Base-by-base conservation (phyloP, 768 basidiomycete genomes). In the Macrolepiota dolichaula region DNA sequence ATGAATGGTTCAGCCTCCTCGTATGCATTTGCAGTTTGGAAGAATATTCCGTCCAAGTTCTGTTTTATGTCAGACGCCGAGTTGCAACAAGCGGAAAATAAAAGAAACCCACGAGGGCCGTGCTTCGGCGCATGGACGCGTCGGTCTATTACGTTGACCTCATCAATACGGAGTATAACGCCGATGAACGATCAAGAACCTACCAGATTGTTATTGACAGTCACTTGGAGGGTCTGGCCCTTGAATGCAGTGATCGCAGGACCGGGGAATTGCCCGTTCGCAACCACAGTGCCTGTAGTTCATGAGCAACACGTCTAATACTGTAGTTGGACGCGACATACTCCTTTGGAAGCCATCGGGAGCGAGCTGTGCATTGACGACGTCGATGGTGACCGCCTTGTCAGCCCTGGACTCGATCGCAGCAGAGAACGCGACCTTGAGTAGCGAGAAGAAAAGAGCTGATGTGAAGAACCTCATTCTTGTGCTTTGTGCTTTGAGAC, bases 41-140 rank as follows among this genome's bases (percentile, higher is more conserved):
- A 63, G 29, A 68, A 65, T 64, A 24, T 79, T 76, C 62, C 79
- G 75, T 78, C 78, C 78, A 63, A 77, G 76, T 83, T 85, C 46
- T 47, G n/a, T 19, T 7, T 11, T 47, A 22, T 19, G 12, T 47
- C 1, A 47, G 46, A 9, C 15, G 11, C n/a, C 11, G 5, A 24
- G 4, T 12, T 7, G 1, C 11, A 3, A 47, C n/a, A 24, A 22
- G 9, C 6, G n/a, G 13, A 47, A 19, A 19, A 11, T 4, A 47
- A 24, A 19, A 6, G 11, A 19, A 22, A 22, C 46, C 24, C n/a
- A 47, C 46, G 50, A 13, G 44, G 27, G 54, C 46, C 24, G n/a
- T n/a, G n/a, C n/a, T n/a, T n/a, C n/a, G n/a, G n/a, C n/a, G n/a
- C n/a, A n/a, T n/a, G n/a, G n/a, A 72, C 1, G 74, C 71, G 52